These are phyloP conservation scores for Alternaria solani DNA, from an alignment of 2,329 filamentous ascomycete genomes.

Conservation along the genomic window DNA sequence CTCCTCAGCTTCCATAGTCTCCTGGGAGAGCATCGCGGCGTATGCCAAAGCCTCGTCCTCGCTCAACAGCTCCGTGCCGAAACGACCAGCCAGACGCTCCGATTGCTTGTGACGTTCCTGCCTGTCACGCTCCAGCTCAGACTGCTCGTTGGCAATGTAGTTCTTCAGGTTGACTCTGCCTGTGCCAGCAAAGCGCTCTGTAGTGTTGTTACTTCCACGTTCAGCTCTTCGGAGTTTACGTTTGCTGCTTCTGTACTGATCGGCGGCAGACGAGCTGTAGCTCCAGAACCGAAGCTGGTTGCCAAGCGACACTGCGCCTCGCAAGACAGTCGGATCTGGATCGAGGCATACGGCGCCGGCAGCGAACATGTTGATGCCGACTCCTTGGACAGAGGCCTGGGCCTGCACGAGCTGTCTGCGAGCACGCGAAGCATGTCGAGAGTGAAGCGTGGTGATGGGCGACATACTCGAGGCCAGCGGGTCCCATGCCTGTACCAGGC, in stretches of 20 bases:
- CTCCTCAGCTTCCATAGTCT: slow-evolving; percentile 61
- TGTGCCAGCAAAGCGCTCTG: slow-evolving; percentile 67
- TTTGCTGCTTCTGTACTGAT: slow-evolving; percentile 78
- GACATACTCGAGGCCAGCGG: slow-evolving; percentile 81
- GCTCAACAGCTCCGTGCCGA: slow-evolving; percentile 78
- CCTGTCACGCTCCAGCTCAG: slow-evolving; percentile 79
- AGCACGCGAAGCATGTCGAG: slow-evolving; percentile 80
- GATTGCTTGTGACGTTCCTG: slow-evolving; percentile 71
- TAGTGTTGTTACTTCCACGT: slow-evolving; percentile 66
- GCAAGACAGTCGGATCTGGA: slow-evolving; percentile 82
- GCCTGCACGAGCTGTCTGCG: slow-evolving; percentile 76
- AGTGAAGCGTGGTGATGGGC: slow-evolving; percentile 86
- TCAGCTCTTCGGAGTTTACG: slow-evolving; percentile 77
- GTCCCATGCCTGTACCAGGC: slow-evolving; percentile 96
- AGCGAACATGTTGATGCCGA: slow-evolving; percentile 79
- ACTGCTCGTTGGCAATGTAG: slow-evolving; percentile 86
- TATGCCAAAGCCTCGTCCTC: slow-evolving; percentile 71
- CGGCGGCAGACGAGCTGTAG: slow-evolving; percentile 81
- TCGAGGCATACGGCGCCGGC: slow-evolving; percentile 87
- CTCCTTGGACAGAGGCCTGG: slow-evolving; percentile 70
- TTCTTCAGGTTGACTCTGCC: slow-evolving; percentile 76
- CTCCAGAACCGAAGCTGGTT: slow-evolving; percentile 92
- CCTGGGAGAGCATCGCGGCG: slow-evolving; percentile 68
- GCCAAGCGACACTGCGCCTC: slow-evolving; percentile 87
- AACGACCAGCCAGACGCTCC: slow-evolving; percentile 76